Evolutionary conservation across 2,329 filamentous ascomycete genomes (phyloP).

Genomic region (Chalaropsis ovoidea): DNA sequence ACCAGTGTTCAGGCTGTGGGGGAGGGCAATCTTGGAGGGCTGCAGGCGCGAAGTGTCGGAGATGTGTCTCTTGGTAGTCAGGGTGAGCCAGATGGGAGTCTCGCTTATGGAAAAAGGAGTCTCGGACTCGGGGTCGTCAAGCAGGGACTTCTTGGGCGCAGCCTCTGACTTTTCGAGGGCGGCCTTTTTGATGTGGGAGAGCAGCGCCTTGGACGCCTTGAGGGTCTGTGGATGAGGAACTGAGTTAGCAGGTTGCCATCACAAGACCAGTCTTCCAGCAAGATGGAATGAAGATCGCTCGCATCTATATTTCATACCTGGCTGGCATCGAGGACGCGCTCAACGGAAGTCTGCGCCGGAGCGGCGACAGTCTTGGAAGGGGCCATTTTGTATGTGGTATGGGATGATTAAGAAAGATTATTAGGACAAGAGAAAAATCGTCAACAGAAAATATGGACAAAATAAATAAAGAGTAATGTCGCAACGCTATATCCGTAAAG

Average conservation of each 20-base stretch:
- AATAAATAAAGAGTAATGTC: neutral
- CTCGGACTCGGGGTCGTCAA: conserved; percentile 38
- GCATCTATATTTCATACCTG: conserved; percentile 12
- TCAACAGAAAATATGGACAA: conserved; percentile 7
- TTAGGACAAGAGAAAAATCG: neutral
- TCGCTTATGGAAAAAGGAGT: conserved; percentile 33
- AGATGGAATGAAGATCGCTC: neutral
- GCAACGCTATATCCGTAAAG: neutral
- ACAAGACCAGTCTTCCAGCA: too few species aligned
- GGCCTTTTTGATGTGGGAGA: conserved; percentile 51
- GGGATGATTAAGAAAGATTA: conserved; percentile 10
- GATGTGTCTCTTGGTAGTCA: conserved; percentile 57
- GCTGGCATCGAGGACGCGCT: conserved; percentile 15
- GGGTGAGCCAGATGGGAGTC: conserved; percentile 50
- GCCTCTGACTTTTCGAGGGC: conserved; percentile 40
- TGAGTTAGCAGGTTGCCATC: conserved; percentile 4
- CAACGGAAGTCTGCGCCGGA: conserved; percentile 18
- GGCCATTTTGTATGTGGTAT: conserved; percentile 16
- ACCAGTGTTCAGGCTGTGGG: conserved; percentile 62
- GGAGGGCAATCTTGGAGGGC: conserved; percentile 69
- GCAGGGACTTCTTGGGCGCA: conserved; percentile 46
- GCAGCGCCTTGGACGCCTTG: conserved; percentile 53
- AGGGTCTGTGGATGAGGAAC: conserved; percentile 38
- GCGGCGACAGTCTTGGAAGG: conserved; percentile 21
- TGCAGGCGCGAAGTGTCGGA: conserved; percentile 67